These are phyloP conservation scores for Mucor sp. DNA, from an alignment of 371 early-diverging fungal species.

Conservation along the genomic window DNA sequence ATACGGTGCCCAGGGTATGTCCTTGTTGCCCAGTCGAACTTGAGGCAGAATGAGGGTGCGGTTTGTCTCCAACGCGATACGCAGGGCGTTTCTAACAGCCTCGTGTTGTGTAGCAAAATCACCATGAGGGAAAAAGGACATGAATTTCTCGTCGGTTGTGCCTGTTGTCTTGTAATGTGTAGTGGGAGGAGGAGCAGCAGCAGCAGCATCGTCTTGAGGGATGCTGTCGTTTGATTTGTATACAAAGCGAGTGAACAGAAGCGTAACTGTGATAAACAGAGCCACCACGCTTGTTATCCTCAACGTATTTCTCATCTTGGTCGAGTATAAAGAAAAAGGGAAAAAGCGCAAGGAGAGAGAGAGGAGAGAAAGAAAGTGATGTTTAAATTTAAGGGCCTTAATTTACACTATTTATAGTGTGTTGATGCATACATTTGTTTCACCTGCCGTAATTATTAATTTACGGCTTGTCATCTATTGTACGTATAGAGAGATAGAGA, in stretches of 20 bases:
- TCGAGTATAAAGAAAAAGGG: background rate
- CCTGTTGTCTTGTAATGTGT: background rate
- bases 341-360: background rate
- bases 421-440: background rate
- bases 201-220: background rate
- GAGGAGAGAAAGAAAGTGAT: background rate
- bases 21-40: conserved; percentile 16
- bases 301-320: background rate
- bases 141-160: conserved; percentile 16
- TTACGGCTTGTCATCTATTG: background rate
- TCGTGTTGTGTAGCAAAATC: conserved; percentile 38
- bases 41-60: conserved; percentile 31
- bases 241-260: background rate
- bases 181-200: background rate
- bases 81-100: conserved; percentile 31
- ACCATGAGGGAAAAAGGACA: conserved; percentile 42
- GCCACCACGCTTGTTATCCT: background rate
- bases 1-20: conserved; percentile 21
- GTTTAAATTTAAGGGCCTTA: background rate
- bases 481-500: too few species aligned
- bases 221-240: background rate
- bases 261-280: background rate
- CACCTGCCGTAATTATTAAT: background rate
- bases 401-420: background rate
- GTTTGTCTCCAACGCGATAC: conserved; percentile 36